Evolutionary conservation across 306 rosid genomes (phyloP).

Genomic region (Urtica urens): DNA sequence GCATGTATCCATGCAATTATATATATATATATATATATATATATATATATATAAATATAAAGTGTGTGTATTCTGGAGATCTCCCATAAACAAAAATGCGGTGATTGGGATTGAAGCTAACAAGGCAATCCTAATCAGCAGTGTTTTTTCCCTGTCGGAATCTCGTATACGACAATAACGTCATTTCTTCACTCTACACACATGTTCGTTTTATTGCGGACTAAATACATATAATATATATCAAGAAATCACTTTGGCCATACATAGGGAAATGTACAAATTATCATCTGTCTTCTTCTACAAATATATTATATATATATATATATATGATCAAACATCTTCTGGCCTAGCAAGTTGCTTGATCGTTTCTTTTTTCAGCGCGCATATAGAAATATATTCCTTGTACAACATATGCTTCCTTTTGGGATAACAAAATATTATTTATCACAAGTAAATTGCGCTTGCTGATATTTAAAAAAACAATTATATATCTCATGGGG

Average conservation of each 20-base stretch:
- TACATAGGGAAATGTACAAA: no score
- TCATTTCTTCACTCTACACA: background rate
- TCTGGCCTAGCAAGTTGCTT: no score
- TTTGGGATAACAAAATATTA: background rate
- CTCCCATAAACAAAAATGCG: background rate
- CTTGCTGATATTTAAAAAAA: conserved; percentile 1
- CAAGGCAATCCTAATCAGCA: background rate
- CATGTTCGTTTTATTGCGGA: no score
- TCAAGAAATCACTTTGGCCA: no score
- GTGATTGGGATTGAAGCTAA: conserved; percentile 3
- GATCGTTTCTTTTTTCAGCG: no score
- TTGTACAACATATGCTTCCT: background rate
- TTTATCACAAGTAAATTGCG: background rate
- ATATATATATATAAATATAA: no score
- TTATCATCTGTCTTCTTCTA: no score
- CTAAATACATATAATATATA: no score
- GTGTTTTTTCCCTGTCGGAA: background rate
- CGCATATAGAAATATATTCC: background rate
- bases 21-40: no score
- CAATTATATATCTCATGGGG: background rate
- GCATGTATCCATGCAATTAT: no score
- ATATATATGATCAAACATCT: no score
- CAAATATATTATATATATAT: no score
- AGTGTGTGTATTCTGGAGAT: background rate
- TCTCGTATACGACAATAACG: conserved; percentile 1